Base-by-base conservation (phyloP, 305 asterid genomes). In the Fraxinus sp. region DNA sequence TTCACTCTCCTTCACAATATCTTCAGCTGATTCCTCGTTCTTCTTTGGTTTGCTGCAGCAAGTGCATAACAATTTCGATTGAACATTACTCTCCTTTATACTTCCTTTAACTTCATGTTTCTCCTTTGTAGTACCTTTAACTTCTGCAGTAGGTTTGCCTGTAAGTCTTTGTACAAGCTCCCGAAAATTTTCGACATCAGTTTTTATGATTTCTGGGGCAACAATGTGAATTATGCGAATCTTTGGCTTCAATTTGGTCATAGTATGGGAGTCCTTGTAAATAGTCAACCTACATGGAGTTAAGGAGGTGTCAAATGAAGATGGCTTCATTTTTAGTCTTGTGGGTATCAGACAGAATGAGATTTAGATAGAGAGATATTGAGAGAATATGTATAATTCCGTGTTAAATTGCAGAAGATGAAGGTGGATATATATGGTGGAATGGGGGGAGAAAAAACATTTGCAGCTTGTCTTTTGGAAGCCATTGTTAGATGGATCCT, bases 121-220 rank as follows among this genome's bases (percentile, higher is more conserved):
- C 33, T 33, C 81, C 3, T 22, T 18, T 37, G 18, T 59, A 5
- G 52, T 81, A 66, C n/a, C 71, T 75, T 80, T 84, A 41, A 49
- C 66, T 49, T 80, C 86, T 22, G 2, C 37, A 10, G 80, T 88
- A 8, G 89, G 87, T 88, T 91, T 94, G 37, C 98, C 97, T 0
- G 98, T 93, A 57, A 94, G 93, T 79, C 88, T 91, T 79, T 94
- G 98, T 2, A 94, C 98, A 39, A 94, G 94, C 82, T 86, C 89
- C 18, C 91, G 86, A 85, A 94, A 94, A 52, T 93, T 87, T 70
- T 89, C 87, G 4, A 79, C 94, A 30, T 91, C 90, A 3, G 96
- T 89, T 84, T 87, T 91, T 76, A 94, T 93, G 86, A 94, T 88
- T 46, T 93, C 88, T 11, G 97, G 97, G 52, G 92, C 93, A 49